Base-by-base conservation (phyloP, 2,329 filamentous ascomycete species). In the Domatiomyces globalis region DNA sequence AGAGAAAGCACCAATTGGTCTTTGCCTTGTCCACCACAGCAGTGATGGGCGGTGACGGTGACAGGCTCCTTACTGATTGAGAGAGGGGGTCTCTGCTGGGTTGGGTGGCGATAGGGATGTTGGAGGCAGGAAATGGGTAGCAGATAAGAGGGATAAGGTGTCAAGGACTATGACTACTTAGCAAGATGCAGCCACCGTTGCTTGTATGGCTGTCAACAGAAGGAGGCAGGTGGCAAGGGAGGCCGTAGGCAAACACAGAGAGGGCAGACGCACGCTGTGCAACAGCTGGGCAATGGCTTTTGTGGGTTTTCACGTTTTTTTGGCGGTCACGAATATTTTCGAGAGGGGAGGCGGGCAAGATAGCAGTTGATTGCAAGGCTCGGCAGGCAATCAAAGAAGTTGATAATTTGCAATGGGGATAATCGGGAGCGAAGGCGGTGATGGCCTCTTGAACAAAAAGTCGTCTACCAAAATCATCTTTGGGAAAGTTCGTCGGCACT, bases 271-370 rank as follows among this genome's bases (percentile, higher is more conserved):
- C 27, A 51, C 39, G 27, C 19, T 45, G 48, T 48, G 50, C 48
- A 52, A 20, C 22, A 20, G 22, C 43, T 33, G 22, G 45, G 56
- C 54, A 51, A 56, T 48, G 55, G 62, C 63, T 67, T 67, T 61
- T 56, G 55, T 57, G 56, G 58, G 64, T 70, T 70, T 69, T 65
- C 62, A 61, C 57, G 59, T 65, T 63, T 63, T 64, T 64, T 63
- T 59, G 39, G 62, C 54, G 68, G 58, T 50, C 60, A 62, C 59
- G 62, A 63, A 58, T 62, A 59, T 57, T 63, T 65, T 63, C 59
- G 52, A 50, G 49, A 59, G 61, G 58, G 62, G 57, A 56, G 55
- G 54, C 20, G 53, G 54, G 54, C 51, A 56, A 59, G 59, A 61
- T 61, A 54, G 54, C 57, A 54, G 56, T 54, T 56, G 57, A 59